Evolutionary conservation across 2,329 filamentous ascomycete species (phyloP).

Genomic region (Lachnellula hyalina): DNA sequence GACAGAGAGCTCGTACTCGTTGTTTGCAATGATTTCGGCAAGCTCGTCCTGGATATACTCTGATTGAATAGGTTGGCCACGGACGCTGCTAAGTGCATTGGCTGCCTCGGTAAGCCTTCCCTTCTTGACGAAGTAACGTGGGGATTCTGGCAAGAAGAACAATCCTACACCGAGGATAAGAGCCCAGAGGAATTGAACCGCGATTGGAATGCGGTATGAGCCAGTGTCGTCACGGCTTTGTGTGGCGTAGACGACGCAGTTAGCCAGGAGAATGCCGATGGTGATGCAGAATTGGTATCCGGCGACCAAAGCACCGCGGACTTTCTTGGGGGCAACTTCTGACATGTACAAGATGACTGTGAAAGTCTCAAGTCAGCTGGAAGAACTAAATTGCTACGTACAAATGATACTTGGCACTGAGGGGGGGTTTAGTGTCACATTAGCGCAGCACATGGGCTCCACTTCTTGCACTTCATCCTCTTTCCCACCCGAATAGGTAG

Average conservation of each 20-base stretch:
- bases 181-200: constrained; percentile 75
- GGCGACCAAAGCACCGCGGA: constrained; percentile 73
- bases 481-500: constrained; percentile 18
- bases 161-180: constrained; percentile 68
- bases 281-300: constrained; percentile 84
- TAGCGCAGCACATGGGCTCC: neutral
- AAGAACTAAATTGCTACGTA: neutral
- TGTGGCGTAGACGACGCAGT: constrained; percentile 69
- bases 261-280: constrained; percentile 69
- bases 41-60: constrained; percentile 74
- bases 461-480: too few species aligned
- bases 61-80: constrained; percentile 68
- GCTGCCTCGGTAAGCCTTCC: constrained; percentile 62
- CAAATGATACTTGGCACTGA: neutral
- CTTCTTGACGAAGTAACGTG: constrained; percentile 79
- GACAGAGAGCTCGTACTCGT: constrained; percentile 72
- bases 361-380: too few species aligned
- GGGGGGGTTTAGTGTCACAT: too few species aligned
- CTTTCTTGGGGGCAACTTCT: constrained; percentile 56
- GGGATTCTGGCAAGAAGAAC: constrained; percentile 75
- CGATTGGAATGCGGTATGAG: constrained; percentile 77
- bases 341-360: constrained; percentile 72
- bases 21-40: constrained; percentile 81
- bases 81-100: constrained; percentile 57
- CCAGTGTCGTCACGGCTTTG: constrained; percentile 55